Percentiles rank a stretch among this genome's conserved stretches.
These are phyloP conservation scores for Malassezia sympodialis DNA, from an alignment of 1,284 basidiomycete species.

Conservation along the genomic window DNA sequence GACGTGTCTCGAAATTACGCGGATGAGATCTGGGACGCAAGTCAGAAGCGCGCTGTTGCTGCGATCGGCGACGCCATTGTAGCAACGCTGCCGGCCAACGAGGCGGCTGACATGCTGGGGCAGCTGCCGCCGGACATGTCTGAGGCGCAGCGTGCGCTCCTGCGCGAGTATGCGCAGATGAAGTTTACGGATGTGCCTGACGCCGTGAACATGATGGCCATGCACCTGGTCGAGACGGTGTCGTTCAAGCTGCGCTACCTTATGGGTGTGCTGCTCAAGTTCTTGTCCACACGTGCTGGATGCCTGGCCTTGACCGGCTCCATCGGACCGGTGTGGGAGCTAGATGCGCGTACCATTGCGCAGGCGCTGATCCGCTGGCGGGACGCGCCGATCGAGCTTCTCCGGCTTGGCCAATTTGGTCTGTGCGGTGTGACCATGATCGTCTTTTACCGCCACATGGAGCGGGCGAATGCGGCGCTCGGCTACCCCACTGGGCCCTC, in stretches of 20 bases:
- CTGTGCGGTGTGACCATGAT: slow-evolving; percentile 34
- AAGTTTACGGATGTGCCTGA: slow-evolving; percentile 32
- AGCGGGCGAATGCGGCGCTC: slow-evolving; percentile 37
- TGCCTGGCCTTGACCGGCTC: slow-evolving; percentile 34
- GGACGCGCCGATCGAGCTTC: slow-evolving; percentile 27
- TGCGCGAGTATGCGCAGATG: slow-evolving; percentile 25
- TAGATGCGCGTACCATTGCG: slow-evolving; percentile 22
- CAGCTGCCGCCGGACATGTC: slow-evolving; percentile 28
- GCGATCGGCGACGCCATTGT: slow-evolving; percentile 43
- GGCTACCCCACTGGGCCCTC: slow-evolving; percentile 37
- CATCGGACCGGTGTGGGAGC: slow-evolving; percentile 34
- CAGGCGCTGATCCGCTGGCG: slow-evolving; percentile 29
- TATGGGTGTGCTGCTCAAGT: slow-evolving; percentile 32
- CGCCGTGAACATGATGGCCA: slow-evolving; percentile 32
- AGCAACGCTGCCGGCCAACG: slow-evolving; percentile 28
- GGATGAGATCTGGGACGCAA: slow-evolving; percentile 22
- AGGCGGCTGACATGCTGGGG: slow-evolving; percentile 30
- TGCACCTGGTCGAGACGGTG: slow-evolving; percentile 27
- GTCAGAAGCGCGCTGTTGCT: slow-evolving; percentile 26
- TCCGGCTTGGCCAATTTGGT: slow-evolving; percentile 39
- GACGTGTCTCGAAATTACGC: slow-evolving; percentile 15
- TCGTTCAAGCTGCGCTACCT: slow-evolving; percentile 25
- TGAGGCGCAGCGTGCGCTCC: slow-evolving; percentile 31
- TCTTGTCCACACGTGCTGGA: slow-evolving; percentile 35
- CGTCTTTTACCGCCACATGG: slow-evolving; percentile 36